phyloP scores from a whole-genome alignment of 805 yeast species.

The Ogataea degrootiae region DNA sequence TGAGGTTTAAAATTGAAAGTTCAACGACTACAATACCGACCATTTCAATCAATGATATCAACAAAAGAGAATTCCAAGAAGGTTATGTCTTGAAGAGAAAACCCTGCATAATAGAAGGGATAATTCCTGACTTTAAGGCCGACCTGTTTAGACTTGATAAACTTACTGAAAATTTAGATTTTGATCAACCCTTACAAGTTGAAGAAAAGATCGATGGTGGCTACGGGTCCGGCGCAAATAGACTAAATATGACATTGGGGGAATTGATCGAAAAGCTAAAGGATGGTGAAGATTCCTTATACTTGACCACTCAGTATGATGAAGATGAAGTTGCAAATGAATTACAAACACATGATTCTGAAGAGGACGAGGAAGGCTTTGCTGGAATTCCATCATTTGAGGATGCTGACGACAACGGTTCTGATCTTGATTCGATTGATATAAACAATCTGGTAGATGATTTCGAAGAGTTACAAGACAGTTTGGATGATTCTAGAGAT shows the following conservation, averaged over 20 bases:
- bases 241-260: constrained; percentile 45
- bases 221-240: constrained; percentile 58
- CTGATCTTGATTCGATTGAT: constrained; percentile 40
- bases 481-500: constrained; percentile 19
- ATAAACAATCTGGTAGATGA: constrained; percentile 44
- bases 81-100: constrained; percentile 37
- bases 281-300: constrained; percentile 42
- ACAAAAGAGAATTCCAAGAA: constrained; percentile 30
- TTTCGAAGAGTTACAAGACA: constrained; percentile 37
- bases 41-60: constrained; percentile 9
- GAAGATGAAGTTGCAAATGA: constrained; percentile 22
- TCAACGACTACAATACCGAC: constrained; percentile 2
- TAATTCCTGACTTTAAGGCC: constrained; percentile 31
- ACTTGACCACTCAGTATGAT: constrained; percentile 66
- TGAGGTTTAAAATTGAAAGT: constrained; percentile 2
- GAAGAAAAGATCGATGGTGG: constrained; percentile 59
- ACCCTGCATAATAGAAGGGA: constrained; percentile 48
- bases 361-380: constrained; percentile 9
- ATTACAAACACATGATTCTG: constrained; percentile 33
- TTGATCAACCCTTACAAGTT: constrained; percentile 38
- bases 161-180: constrained; percentile 33
- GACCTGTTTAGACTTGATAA: constrained; percentile 30
- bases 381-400: constrained; percentile 1
- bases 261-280: constrained; percentile 42
- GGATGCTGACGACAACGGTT: constrained; percentile 15